phyloP scores from a whole-genome alignment of 768 basidiomycete genomes.

The Lactifluus hygrophoroides region DNA sequence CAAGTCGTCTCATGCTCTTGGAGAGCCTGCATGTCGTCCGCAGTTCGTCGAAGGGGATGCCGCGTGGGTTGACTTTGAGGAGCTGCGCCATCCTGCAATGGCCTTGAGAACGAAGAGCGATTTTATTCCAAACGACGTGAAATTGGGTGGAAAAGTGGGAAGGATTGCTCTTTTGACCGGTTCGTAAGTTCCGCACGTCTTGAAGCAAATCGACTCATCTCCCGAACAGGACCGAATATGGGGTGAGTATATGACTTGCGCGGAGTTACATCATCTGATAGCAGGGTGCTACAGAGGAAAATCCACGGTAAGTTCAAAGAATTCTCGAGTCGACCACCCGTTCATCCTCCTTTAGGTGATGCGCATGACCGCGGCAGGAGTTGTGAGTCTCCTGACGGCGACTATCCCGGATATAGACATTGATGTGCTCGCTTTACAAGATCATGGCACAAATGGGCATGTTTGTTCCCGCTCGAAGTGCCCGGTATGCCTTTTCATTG shows the following conservation, averaged over 20 bases:
- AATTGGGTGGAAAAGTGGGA: slow-evolving; percentile 66
- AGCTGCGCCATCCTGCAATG: slow-evolving; percentile 83
- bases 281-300: slow-evolving; percentile 45
- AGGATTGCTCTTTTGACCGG: slow-evolving; percentile 85
- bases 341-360: slow-evolving; percentile 44
- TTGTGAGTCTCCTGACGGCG: slow-evolving; percentile 39
- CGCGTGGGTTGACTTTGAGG: slow-evolving; percentile 81
- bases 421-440: slow-evolving; percentile 26
- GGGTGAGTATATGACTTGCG: slow-evolving; percentile 43
- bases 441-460: slow-evolving; percentile 96
- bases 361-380: slow-evolving; percentile 93
- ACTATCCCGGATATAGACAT: not conserved
- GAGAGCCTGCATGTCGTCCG: slow-evolving; percentile 91
- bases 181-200: slow-evolving; percentile 25
- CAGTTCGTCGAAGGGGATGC: slow-evolving; percentile 73
- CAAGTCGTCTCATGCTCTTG: slow-evolving; percentile 80
- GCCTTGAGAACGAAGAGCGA: slow-evolving; percentile 53
- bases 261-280: not conserved
- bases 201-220: not conserved
- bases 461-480: slow-evolving; percentile 80
- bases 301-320: slow-evolving; percentile 46
- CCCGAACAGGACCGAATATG: slow-evolving; percentile 67
- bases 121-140: slow-evolving; percentile 93
- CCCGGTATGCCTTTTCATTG: slow-evolving; percentile 41
- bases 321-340: not conserved